Evolutionary conservation across 257 asterid genomes (phyloP), one percentile per base, ranked within the genome.

Genomic region (Marsdenia floribunda): DNA sequence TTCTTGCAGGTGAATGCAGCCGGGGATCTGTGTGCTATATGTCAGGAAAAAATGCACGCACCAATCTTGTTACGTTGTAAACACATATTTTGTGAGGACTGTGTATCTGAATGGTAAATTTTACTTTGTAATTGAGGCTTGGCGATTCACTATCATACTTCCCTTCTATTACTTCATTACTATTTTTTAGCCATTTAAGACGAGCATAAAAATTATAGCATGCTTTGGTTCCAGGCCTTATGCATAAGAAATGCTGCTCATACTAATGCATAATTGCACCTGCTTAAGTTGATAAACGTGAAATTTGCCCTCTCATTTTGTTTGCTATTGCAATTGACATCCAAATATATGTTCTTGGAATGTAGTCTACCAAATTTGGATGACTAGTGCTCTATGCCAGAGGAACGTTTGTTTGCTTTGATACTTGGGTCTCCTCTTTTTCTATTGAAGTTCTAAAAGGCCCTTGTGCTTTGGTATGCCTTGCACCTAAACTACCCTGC

Each of bases 1-100:
- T 73, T 61, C 22, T 68, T 82, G 77, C 85, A 90, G 97, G 97
- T 88, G 55, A 72, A 70, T 79, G 96, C 93, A 52, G 95, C 86
- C 15, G 97, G 97, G 69, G 96, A 92, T 80, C 80, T 92, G 60
- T 90, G 97, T 78, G 97, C 96, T 75, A 92, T 92, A 81, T 92
- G 97, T 83, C 97, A 92, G 89, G 96, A 92, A 80, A 90, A 92
- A 58, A 84, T 92, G 96, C 96, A 91, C 49, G 83, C 86, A 3
- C 97, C 97, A 47, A 89, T 91, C 73, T 86, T 91, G 13, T 79
- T 91, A 38, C 92, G 95, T 18, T 91, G 97, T 86, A 90, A 91
- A 76, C 97, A 91, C 83, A 83, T 91, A 81, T 91, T 91, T 79
- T 91, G 97, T 65, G 97, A 91, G 82, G 97, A 90, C 72, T 91